A percentile compares a stretch with the other conserved stretches of the same genome.
Evolutionary conservation across 495 filamentous ascomycete genomes (phyloP).

Genomic region (Aspergillus taichungensis): DNA sequence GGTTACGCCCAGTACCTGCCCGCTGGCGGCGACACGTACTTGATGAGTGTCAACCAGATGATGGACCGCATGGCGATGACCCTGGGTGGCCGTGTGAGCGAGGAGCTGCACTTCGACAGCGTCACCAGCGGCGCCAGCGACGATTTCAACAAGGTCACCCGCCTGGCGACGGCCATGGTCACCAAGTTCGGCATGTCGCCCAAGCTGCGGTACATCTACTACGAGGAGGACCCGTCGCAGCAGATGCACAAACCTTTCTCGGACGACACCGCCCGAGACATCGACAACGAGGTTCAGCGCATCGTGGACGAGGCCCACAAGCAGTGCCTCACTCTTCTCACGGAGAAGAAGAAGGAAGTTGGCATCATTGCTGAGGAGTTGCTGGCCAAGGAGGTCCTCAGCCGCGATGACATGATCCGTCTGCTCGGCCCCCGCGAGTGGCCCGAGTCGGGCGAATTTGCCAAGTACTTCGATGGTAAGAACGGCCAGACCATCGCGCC

Average conservation of each 20-base stretch:
- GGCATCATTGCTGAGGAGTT: conserved; percentile 90
- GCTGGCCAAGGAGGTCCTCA: conserved; percentile 80
- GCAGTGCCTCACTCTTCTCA: conserved; percentile 75
- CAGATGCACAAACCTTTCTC: conserved; percentile 90
- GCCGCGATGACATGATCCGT: conserved; percentile 82
- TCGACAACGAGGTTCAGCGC: conserved; percentile 80
- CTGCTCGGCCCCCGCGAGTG: conserved; percentile 76
- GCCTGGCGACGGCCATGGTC: conserved; percentile 92
- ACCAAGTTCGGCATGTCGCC: conserved; percentile 97
- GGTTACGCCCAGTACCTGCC: conserved; percentile 98
- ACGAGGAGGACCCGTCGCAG: conserved; percentile 68
- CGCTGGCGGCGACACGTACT: conserved; percentile 68
- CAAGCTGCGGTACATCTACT: conserved; percentile 85
- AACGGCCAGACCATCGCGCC: conserved; percentile 44
- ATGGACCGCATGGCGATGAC: conserved; percentile 99
- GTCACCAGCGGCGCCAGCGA: conserved; percentile 91
- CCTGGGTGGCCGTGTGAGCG: conserved; percentile 83
- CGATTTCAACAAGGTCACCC: conserved; percentile 97
- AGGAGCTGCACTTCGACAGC: conserved; percentile 92
- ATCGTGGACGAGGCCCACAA: conserved; percentile 89
- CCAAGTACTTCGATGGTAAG: conserved; percentile 73
- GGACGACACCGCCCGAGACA: conserved; percentile 82
- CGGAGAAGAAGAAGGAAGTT: conserved; percentile 77
- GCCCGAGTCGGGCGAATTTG: conserved; percentile 77
- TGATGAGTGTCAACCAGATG: conserved; percentile 89